A percentile compares a stretch with the other conserved stretches of the same genome.
These are phyloP conservation scores for Colletotrichum siamense DNA, from an alignment of 2,329 filamentous ascomycete genomes.

Conservation along the genomic window DNA sequence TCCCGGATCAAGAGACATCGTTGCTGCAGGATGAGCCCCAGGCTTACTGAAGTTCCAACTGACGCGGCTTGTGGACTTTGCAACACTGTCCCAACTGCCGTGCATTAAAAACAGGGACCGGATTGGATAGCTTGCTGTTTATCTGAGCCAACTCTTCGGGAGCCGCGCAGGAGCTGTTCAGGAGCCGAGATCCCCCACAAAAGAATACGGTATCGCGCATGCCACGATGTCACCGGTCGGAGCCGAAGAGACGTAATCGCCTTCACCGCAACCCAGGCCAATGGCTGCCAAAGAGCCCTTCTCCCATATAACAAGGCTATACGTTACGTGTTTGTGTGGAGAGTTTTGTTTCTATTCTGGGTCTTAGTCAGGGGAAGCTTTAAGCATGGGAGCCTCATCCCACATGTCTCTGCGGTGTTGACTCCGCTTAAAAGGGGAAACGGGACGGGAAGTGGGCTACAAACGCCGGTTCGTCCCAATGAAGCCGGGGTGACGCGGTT, in stretches of 20 bases:
- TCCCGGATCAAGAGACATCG: not conserved
- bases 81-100: not conserved
- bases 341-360: not conserved
- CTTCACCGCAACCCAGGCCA: not conserved
- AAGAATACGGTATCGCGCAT: not conserved
- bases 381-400: not conserved
- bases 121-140: not conserved
- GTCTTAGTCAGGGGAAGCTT: not conserved
- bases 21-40: not conserved
- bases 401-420: not conserved
- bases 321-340: not conserved
- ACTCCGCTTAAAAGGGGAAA: not conserved
- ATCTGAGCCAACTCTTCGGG: not conserved
- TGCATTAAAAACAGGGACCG: not conserved
- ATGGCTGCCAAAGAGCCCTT: not conserved
- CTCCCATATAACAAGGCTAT: not conserved
- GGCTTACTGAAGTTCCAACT: not conserved
- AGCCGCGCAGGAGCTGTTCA: not conserved
- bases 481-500: not conserved
- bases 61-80: not conserved
- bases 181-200: not conserved
- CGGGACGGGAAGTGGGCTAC: constrained; percentile 1
- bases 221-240: not conserved
- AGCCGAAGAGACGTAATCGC: not conserved
- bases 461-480: constrained; percentile 3